Evolutionary conservation across 495 filamentous ascomycete species (phyloP), one percentile per base, ranked within the genome.

Genomic region (Penicillium waksmanii): DNA sequence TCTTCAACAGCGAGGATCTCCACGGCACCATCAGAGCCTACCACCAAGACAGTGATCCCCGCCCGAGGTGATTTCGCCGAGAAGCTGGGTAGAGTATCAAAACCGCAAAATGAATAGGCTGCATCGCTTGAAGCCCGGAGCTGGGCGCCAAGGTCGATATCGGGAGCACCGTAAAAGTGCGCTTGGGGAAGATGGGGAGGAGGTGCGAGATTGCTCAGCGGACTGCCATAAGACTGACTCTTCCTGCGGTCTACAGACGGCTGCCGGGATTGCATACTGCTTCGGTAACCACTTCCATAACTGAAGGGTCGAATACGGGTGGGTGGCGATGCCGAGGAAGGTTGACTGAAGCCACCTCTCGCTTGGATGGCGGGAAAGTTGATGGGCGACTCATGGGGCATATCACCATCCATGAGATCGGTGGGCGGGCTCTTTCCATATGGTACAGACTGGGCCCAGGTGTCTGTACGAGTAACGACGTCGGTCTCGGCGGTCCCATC

Each of bases 171-270:
- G 65, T 85, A 87, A 70, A 83, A 88, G 70, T 93, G 88, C 9
- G 91, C 77, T 72, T 96, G 93, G 0, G 89, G 86, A 53, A 91
- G 83, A 73, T 96, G 92, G 7, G 92, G 92, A 18, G 88, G 84
- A 34, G 91, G 90, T n/a, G 86, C 86, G 54, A 87, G 64, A 33
- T 73, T 73, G 53, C 69, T 64, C 58, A 75, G 71, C 3, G 77
- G 74, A 48, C 72, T 77, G 19, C 73, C 69, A 58, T 78, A 71
- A n/a, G 79, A 82, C 40, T 75, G 69, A 42, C 77, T 78, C 55
- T 80, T 79, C 0, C 73, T 66, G 46, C 74, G 63, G 53, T 78
- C 78, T 11, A 66, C 57, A 12, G 77, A 79, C 53, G 68, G 74
- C 51, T 79, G 78, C n/a, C 74, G 63, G 4, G 78, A 79, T 2